These are phyloP conservation scores for Metschnikowia picachoensis DNA, from an alignment of 805 yeast genomes.

Conservation along the genomic window DNA sequence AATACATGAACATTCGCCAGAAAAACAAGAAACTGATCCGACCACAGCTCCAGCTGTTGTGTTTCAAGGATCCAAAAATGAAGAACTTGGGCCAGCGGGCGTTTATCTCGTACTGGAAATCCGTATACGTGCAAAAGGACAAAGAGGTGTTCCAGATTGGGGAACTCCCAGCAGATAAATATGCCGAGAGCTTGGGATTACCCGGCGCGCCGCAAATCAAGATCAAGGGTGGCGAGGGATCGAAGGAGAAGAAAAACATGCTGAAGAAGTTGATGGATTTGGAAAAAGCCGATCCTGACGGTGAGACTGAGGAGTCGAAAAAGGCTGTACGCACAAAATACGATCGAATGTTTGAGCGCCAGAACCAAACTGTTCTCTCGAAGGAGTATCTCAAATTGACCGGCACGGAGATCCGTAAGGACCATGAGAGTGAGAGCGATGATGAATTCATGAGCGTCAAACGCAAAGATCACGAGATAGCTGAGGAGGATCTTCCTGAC, in stretches of 20 bases:
- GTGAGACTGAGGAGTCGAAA: slow-evolving; percentile 46
- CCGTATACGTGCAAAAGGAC: slow-evolving; percentile 82
- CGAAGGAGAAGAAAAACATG: slow-evolving; percentile 75
- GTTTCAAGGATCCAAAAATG: slow-evolving; percentile 87
- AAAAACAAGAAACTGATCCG: slow-evolving; percentile 70
- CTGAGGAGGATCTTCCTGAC: slow-evolving; percentile 62
- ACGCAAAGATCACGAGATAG: slow-evolving; percentile 68
- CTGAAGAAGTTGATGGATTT: slow-evolving; percentile 65
- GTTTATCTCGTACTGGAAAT: slow-evolving; percentile 83
- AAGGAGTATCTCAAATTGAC: slow-evolving; percentile 82
- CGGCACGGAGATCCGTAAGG: slow-evolving; percentile 31
- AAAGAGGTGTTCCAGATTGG: slow-evolving; percentile 79
- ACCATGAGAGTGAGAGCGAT: slow-evolving; percentile 41
- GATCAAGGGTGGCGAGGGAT: slow-evolving; percentile 52
- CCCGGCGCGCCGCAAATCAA: slow-evolving; percentile 96
- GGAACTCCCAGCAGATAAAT: slow-evolving; percentile 73
- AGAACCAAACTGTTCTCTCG: slow-evolving; percentile 86
- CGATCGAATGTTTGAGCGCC: slow-evolving; percentile 93
- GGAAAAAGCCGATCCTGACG: slow-evolving; percentile 48
- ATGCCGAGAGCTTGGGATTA: slow-evolving; percentile 83
- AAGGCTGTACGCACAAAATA: slow-evolving; percentile 68
- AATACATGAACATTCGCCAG: slow-evolving; percentile 68
- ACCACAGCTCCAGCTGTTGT: slow-evolving; percentile 80
- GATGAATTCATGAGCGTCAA: slow-evolving; percentile 81
- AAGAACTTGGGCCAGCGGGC: slow-evolving; percentile 96